A percentile compares a stretch with the other conserved stretches of the same genome.
Evolutionary conservation across 192 early-diverging fungal genomes (phyloP).

Genomic region (Spizellomyces sp.): DNA sequence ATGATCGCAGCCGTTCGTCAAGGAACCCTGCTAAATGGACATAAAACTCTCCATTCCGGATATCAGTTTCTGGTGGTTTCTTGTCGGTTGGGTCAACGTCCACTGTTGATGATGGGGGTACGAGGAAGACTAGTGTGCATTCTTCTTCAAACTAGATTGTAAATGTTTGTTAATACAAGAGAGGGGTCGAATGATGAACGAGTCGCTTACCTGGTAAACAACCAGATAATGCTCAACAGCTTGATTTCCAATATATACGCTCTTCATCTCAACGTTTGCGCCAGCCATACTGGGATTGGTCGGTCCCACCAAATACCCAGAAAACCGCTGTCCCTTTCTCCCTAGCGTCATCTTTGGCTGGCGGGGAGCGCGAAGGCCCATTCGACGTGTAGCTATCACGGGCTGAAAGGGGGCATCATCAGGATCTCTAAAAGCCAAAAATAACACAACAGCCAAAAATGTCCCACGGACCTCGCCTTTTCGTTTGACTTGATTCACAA

Average conservation of each 20-base stretch:
- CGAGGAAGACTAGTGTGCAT: constrained; percentile 23
- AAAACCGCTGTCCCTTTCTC: constrained; percentile 13
- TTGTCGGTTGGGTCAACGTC: neutral
- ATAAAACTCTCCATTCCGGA: constrained; percentile 15
- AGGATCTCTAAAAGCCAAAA: no score
- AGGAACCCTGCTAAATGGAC: constrained; percentile 15
- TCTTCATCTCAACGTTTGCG: constrained; percentile 10
- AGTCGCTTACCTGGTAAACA: constrained; percentile 36
- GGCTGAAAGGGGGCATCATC: no score
- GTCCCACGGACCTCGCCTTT: constrained; percentile 40
- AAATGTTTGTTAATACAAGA: neutral
- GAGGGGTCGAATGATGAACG: neutral
- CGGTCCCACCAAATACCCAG: constrained; percentile 40
- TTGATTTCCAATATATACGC: constrained; percentile 21
- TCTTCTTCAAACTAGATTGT: constrained; percentile 34
- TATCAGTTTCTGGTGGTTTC: neutral
- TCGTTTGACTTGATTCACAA: constrained; percentile 44
- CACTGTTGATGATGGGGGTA: neutral
- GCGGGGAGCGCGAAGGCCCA: no score
- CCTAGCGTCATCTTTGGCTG: no score
- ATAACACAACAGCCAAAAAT: no score
- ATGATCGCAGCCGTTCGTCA: neutral
- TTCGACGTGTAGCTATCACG: no score
- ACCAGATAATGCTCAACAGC: constrained; percentile 13
- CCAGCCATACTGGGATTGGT: neutral